Conservation (phyloP, 495 filamentous ascomycete species). For the Talaromyces borbonicus region DNA sequence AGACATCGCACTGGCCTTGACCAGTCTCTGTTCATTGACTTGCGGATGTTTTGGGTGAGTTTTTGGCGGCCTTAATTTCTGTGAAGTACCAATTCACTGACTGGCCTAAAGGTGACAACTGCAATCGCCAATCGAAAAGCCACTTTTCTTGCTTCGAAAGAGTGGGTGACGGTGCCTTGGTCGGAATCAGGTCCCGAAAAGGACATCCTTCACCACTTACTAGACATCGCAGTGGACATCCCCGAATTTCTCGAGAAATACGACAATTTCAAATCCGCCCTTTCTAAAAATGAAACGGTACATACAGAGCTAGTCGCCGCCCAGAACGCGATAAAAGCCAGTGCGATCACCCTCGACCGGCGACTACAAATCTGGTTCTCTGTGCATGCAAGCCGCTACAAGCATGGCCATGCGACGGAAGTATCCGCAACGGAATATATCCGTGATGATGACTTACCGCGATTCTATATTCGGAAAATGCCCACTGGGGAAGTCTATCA, state of each 20-base stretch:
- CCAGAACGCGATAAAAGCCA: slow-evolving; percentile 14
- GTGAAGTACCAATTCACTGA: not conserved
- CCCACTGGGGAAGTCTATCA: slow-evolving; percentile 9
- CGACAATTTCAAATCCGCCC: slow-evolving; percentile 11
- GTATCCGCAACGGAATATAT: not conserved
- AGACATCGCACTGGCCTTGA: slow-evolving; percentile 19
- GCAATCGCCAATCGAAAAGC: slow-evolving; percentile 16
- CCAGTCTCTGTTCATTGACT: slow-evolving; percentile 19
- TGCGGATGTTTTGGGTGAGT: slow-evolving; percentile 20
- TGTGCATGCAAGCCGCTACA: slow-evolving; percentile 12
- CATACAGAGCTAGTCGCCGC: slow-evolving; percentile 8
- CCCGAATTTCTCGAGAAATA: slow-evolving; percentile 15
- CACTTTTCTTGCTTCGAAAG: slow-evolving; percentile 15
- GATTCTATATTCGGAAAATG: slow-evolving; percentile 14
- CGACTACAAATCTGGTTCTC: slow-evolving; percentile 15
- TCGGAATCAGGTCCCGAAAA: slow-evolving; percentile 11
- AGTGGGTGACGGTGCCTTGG: slow-evolving; percentile 21
- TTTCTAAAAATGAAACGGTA: not conserved
- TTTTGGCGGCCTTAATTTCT: not conserved
- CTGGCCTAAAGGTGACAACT: slow-evolving; percentile 14
- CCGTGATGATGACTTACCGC: slow-evolving; percentile 10
- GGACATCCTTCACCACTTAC: slow-evolving; percentile 16
- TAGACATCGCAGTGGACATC: slow-evolving; percentile 20
- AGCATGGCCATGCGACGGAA: slow-evolving; percentile 6
- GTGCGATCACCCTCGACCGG: slow-evolving; percentile 13